A percentile compares a stretch with the other conserved stretches of the same genome.
Conservation (phyloP, 2,329 filamentous ascomycete genomes). For the Dothideomycetes sp. region DNA sequence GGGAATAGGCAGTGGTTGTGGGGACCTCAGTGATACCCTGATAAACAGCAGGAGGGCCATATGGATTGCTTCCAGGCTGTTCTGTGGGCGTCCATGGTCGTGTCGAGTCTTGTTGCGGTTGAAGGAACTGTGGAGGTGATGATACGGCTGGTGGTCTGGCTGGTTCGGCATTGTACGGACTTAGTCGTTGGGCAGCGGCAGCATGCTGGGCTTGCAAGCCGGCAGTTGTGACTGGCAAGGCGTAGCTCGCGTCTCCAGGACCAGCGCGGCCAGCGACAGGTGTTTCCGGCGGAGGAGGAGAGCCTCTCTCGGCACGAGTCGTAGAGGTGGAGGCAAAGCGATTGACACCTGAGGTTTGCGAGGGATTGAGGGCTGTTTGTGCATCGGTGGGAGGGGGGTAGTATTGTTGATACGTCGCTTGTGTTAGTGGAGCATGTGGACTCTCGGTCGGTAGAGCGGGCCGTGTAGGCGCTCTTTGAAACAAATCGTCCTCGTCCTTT, state of each 20-base stretch:
- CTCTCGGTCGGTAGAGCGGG: constrained; percentile 14
- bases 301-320: constrained; percentile 81
- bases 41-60: constrained; percentile 84
- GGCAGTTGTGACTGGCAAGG: constrained; percentile 41
- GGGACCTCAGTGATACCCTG: constrained; percentile 68
- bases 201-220: constrained; percentile 60
- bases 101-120: constrained; percentile 25
- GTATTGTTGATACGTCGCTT: constrained; percentile 40
- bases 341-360: constrained; percentile 45
- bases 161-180: constrained; percentile 35
- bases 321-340: constrained; percentile 75
- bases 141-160: constrained; percentile 53
- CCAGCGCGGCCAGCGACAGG: constrained; percentile 69
- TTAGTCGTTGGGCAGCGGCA: constrained; percentile 57
- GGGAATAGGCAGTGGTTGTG: too few species aligned
- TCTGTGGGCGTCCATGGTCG: constrained; percentile 96
- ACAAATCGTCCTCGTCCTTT: constrained; percentile 60
- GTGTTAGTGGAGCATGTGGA: constrained; percentile 3
- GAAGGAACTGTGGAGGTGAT: constrained; percentile 30
- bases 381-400: constrained; percentile 42
- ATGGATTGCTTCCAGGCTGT: constrained; percentile 70
- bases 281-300: constrained; percentile 89
- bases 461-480: constrained; percentile 48
- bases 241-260: constrained; percentile 71
- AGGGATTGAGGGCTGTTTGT: constrained; percentile 32